Percentiles rank a stretch among this genome's conserved stretches.
Conservation (phyloP, 1,284 basidiomycete genomes). For the Neonothopanus nambi region DNA sequence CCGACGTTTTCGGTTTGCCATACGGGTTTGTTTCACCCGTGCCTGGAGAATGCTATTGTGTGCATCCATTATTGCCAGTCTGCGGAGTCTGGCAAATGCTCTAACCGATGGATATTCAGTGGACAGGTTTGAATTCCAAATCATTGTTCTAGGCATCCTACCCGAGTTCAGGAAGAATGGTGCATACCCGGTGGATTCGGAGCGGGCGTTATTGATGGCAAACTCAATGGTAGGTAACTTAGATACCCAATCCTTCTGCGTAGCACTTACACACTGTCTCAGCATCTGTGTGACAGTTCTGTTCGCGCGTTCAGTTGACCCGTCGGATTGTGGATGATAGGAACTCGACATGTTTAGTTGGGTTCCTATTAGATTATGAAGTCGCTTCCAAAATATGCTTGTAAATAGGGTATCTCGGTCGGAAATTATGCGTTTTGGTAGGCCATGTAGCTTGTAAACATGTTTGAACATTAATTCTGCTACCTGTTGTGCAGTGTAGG, state of each 20-base stretch:
- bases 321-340: constrained; percentile 25
- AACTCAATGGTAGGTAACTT: constrained; percentile 26
- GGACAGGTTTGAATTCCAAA: constrained; percentile 22
- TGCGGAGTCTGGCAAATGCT: constrained; percentile 19
- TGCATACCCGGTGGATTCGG: constrained; percentile 30
- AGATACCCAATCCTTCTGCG: constrained; percentile 23
- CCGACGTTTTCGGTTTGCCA: constrained; percentile 24
- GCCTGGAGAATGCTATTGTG: constrained; percentile 31
- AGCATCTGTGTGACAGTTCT: constrained; percentile 25
- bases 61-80: constrained; percentile 19
- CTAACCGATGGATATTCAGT: constrained; percentile 24
- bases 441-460: constrained; percentile 26
- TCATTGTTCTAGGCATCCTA: constrained; percentile 25
- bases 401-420: constrained; percentile 24
- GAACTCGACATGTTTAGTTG: constrained; percentile 24
- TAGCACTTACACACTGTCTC: constrained; percentile 12
- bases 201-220: constrained; percentile 21
- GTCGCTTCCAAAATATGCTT: constrained; percentile 22
- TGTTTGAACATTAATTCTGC: constrained; percentile 23
- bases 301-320: constrained; percentile 23
- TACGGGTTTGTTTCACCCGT: constrained; percentile 27
- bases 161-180: constrained; percentile 38
- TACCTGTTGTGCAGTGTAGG: constrained; percentile 18
- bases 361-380: constrained; percentile 21
- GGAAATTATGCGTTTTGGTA: constrained; percentile 23